phyloP scores from a whole-genome alignment of 164 flowering plant species.

The Chloranthus sessilifolius region DNA sequence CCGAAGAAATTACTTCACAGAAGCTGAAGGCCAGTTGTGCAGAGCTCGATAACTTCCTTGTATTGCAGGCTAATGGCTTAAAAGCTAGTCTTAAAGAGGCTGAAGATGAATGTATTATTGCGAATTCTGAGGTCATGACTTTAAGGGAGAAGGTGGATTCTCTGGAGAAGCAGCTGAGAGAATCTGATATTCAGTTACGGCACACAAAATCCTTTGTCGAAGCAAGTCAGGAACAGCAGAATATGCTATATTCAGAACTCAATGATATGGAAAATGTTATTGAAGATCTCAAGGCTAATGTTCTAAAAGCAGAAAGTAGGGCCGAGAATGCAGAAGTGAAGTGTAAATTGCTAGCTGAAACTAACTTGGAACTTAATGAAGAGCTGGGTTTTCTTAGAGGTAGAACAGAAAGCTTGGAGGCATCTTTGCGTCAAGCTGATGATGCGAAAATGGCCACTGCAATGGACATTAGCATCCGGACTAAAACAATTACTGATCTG shows the following conservation, averaged over 20 bases:
- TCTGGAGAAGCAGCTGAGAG: slow-evolving; percentile 41
- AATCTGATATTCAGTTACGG: slow-evolving; percentile 30
- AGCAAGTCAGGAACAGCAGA: slow-evolving; percentile 30
- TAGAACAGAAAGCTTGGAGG: slow-evolving; percentile 50
- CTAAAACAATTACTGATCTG: slow-evolving; percentile 61
- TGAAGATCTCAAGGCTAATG: slow-evolving; percentile 34
- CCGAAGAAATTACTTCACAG: slow-evolving; percentile 25
- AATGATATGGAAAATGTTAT: slow-evolving; percentile 37
- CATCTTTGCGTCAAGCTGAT: slow-evolving; percentile 56
- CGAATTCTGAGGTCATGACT: slow-evolving; percentile 31
- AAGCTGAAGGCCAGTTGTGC: slow-evolving; percentile 23
- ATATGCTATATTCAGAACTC: slow-evolving; percentile 21
- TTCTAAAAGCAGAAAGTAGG: slow-evolving; percentile 36
- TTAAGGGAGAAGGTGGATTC: slow-evolving; percentile 39
- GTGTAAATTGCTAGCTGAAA: slow-evolving; percentile 33
- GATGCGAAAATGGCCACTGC: slow-evolving; percentile 51
- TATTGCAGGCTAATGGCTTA: slow-evolving; percentile 19
- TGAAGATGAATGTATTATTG: slow-evolving; percentile 29
- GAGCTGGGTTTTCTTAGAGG: slow-evolving; percentile 47
- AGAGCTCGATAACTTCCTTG: slow-evolving; percentile 18
- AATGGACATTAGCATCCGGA: slow-evolving; percentile 43
- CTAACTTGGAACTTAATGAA: slow-evolving; percentile 47
- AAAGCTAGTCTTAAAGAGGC: slow-evolving; percentile 31
- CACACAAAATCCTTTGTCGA: slow-evolving; percentile 25
- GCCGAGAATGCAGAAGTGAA: slow-evolving; percentile 48